Base-by-base conservation (phyloP, 1,139 yeast genomes). In the Debaryomycetaceae sp. region DNA sequence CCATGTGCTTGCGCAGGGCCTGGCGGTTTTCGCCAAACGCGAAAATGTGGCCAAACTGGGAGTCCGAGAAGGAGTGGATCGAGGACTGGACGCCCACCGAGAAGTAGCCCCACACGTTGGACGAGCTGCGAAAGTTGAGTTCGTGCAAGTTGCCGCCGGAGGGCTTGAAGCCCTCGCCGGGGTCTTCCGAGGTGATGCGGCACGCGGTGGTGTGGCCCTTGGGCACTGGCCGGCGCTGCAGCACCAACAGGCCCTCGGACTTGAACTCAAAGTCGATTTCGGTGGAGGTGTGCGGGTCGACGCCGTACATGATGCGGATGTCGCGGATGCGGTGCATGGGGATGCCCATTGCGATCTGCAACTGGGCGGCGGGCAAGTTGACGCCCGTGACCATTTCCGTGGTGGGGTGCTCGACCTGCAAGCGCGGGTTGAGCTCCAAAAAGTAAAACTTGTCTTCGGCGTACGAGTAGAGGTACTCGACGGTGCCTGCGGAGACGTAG, bases 311-410 rank as follows among this genome's bases (percentile, higher is more conserved):
- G 39, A 85, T 62, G 57, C 98, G 77, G 47, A 90, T 90, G 51
- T 90, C 98, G 48, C 81, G 73, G 44, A 90, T 82, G 60, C 94
- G 74, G 55, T 90, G 93, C 73, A 90, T 76, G 42, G 98, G 97
- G 37, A 90, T 75, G 71, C 98, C 98, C 98, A 90, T 90, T 41
- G 98, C 97, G 59, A 90, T 83, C 61, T 90, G 97, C 41, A 90
- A 73, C 64, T 90, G 98, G 29, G 98, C 95, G 36, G 96, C 94
- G 23, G 98, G 98, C 53, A 90, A 70, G 53, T 90, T 90, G 32
- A 90, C 97, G 41, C 98, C 98, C 16, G 95, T 80, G 32, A 85
- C 98, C 98, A 90, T 90, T 65, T 90, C 98, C 25, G 98, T 90
- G 30, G 98, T 90, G 47, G 98, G 98, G 68, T 90, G 98, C 69